Base-by-base conservation (phyloP, 208 protist species). In the Trypanosoma conorhini region DNA sequence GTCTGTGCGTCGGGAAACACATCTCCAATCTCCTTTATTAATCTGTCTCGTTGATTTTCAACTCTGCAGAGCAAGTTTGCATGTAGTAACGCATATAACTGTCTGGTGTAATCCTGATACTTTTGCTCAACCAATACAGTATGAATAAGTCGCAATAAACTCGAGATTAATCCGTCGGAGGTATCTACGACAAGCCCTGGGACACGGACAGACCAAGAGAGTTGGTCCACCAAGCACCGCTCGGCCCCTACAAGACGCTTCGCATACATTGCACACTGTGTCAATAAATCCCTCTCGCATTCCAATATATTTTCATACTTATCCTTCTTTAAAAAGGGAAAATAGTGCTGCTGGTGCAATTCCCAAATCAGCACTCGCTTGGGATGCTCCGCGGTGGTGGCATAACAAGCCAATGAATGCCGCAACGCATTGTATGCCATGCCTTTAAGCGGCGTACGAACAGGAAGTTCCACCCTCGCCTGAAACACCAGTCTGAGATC, bases 341-440 rank as follows among this genome's bases (percentile, higher is more conserved):
- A 62, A 46, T 75, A 63, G 44, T 68, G 59, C 54, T 80, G 71
- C 28, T 78, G 62, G 65, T 86, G 86, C 61, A 92, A 71, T 68
- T 95, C 89, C 89, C 89, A 95, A 63, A 92, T 57, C 9, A 84
- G 46, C 38, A 91, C 57, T 57, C 81, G 79, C 38, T 76, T 72
- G 22, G 62, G 57, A 22, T 79, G 67, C 28, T 85, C 80, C 38
- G 55, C 56, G 8, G 73, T 54, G 5, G 75, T 69, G 26, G 84
- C 85, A 79, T 76, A 94, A 54, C 78, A 86, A 22, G 85, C 64
- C 46, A 82, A 73, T 13, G 85, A 89, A 50, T 83, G 67, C 40
- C 74, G 73, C n/a, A 67, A 74, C 21, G 51, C 42, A 66, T 90
- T 82, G 58, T 81, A 80, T 21, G 81, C 58, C 52, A 94, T 48